Conservation (phyloP, 768 basidiomycete genomes). For the Trametes villosa region DNA sequence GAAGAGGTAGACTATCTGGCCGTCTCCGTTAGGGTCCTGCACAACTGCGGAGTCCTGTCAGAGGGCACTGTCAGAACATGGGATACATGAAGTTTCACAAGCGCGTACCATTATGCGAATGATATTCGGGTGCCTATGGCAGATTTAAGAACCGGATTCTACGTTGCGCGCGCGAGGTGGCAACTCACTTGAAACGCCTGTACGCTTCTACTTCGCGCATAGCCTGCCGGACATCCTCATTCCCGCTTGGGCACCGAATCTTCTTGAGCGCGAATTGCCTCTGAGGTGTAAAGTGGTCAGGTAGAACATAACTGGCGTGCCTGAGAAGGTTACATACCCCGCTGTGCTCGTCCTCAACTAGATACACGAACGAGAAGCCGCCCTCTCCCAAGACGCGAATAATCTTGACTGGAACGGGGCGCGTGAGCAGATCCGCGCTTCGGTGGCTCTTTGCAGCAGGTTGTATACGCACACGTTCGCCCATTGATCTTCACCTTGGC, state of each 20-base stretch:
- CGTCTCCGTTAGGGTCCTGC: conserved; percentile 91
- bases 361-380: conserved; percentile 91
- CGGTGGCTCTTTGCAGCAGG: background rate
- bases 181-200: conserved; percentile 84
- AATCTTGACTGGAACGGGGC: conserved; percentile 67
- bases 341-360: conserved; percentile 84
- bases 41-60: conserved; percentile 89
- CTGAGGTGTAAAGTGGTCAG: conserved; percentile 40
- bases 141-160: background rate
- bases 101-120: conserved; percentile 81
- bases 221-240: conserved; percentile 86
- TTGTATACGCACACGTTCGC: conserved; percentile 81
- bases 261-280: conserved; percentile 97
- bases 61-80: background rate
- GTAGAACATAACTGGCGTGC: conserved; percentile 4
- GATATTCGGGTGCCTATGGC: conserved; percentile 87
- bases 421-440: background rate
- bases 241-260: conserved; percentile 89
- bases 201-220: conserved; percentile 94
- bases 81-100: background rate
- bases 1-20: conserved; percentile 96
- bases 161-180: background rate
- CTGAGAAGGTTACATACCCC: conserved; percentile 56
- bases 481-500: conserved; percentile 96
- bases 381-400: conserved; percentile 94